Percentiles rank a stretch among this genome's conserved stretches.
These are phyloP conservation scores for Salix brachista DNA, from an alignment of 345 rosid genomes.

Conservation along the genomic window DNA sequence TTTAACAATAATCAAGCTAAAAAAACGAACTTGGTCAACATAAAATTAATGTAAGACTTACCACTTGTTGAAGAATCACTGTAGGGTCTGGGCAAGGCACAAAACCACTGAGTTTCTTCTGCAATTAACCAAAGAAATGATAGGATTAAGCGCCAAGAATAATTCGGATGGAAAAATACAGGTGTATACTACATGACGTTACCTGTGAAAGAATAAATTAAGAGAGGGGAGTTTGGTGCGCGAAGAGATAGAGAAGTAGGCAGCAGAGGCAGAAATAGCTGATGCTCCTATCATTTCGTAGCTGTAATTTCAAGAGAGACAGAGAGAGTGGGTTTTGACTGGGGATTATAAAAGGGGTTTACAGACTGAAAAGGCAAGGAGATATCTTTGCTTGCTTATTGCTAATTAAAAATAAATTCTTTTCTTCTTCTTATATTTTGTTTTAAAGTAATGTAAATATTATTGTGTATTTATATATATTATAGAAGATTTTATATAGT, in stretches of 20 bases:
- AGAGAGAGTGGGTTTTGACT: not conserved
- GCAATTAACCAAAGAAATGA: slow-evolving; percentile 11
- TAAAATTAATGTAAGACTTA: slow-evolving; percentile 4
- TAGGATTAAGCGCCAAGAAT: not conserved
- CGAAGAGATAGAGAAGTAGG: slow-evolving; percentile 30
- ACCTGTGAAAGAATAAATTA: slow-evolving; percentile 37
- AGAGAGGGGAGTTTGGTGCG: slow-evolving; percentile 20
- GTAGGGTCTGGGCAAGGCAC: slow-evolving; percentile 39
- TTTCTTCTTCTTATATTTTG: not conserved
- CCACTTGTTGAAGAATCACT: slow-evolving; percentile 36
- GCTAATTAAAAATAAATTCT: not conserved
- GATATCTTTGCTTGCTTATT: not conserved
- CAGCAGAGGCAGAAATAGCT: slow-evolving; percentile 37
- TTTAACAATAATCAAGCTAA: slow-evolving; percentile 4
- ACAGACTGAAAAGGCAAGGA: not conserved
- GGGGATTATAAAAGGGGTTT: not conserved
- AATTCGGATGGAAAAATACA: not conserved
- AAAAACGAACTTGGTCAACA: slow-evolving; percentile 9
- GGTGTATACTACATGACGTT: not conserved
- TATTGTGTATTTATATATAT: too few species aligned
- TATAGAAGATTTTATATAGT: too few species aligned
- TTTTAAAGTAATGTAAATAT: not conserved
- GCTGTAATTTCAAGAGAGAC: not conserved
- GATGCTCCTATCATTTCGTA: slow-evolving; percentile 40
- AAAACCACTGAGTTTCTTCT: slow-evolving; percentile 41